A percentile compares a stretch with the other conserved stretches of the same genome.
These are phyloP conservation scores for Colletotrichum endophyticum DNA, from an alignment of 2,329 filamentous ascomycete genomes.

Conservation along the genomic window DNA sequence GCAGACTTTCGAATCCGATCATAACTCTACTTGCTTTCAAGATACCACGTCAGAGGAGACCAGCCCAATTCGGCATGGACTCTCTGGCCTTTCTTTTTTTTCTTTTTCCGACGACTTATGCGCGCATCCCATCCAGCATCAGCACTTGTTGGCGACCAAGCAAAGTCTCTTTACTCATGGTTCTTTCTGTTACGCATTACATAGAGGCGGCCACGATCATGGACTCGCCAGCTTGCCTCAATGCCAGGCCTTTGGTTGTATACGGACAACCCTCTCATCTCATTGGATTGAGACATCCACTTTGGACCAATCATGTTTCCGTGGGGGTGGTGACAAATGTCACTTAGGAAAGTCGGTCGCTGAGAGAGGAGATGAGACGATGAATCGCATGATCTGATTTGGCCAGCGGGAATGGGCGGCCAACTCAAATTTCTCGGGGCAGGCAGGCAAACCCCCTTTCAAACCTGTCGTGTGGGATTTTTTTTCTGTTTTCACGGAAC, in stretches of 20 bases:
- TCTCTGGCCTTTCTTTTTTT: conserved; percentile 11
- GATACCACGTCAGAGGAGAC: conserved; percentile 16
- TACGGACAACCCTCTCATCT: conserved; percentile 1
- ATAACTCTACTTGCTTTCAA: conserved; percentile 21
- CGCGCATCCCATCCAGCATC: conserved; percentile 8
- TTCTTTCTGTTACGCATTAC: conserved; percentile 8
- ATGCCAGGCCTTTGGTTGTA: conserved; percentile 1
- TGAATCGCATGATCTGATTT: conserved; percentile 18
- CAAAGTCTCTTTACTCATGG: background rate
- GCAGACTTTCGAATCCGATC: conserved; percentile 9
- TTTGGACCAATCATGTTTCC: conserved; percentile 4
- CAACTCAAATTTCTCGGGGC: conserved; percentile 13
- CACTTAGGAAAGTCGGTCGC: background rate
- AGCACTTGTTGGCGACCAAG: conserved; percentile 10
- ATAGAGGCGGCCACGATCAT: conserved; percentile 12
- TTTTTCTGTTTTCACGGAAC: conserved; percentile 3
- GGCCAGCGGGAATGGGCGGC: conserved; percentile 10
- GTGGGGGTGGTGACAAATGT: background rate
- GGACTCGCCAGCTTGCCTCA: background rate
- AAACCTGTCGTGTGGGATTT: conserved; percentile 14
- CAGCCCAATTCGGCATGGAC: conserved; percentile 3
- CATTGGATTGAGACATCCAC: conserved; percentile 7
- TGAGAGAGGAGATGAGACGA: conserved; percentile 7
- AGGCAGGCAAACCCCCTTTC: conserved; percentile 14
- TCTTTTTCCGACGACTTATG: conserved; percentile 8